phyloP scores from a whole-genome alignment of 805 yeast species.

The Saccharomycopsis amapae region DNA sequence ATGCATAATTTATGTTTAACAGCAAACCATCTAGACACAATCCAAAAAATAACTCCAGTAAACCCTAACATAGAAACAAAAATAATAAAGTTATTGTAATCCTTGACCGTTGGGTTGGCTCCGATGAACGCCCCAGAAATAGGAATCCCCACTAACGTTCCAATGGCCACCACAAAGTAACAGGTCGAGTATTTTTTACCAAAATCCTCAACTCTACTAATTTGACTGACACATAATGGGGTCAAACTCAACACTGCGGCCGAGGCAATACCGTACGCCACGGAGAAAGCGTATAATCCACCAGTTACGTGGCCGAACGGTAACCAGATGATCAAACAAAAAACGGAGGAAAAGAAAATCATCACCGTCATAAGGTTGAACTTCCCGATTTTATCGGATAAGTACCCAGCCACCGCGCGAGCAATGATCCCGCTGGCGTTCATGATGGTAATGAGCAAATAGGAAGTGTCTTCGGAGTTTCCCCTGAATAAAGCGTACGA shows the following conservation, averaged over 20 bases:
- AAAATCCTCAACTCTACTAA: constrained; percentile 47
- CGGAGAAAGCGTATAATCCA: constrained; percentile 39
- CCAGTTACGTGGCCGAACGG: constrained; percentile 34
- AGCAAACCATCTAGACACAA: constrained; percentile 37
- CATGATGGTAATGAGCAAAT: constrained; percentile 36
- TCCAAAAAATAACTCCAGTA: constrained; percentile 35
- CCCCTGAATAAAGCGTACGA: constrained; percentile 46
- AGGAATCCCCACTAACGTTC: constrained; percentile 42
- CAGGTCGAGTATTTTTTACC: constrained; percentile 52
- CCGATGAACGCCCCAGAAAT: constrained; percentile 44
- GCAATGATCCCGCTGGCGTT: constrained; percentile 32
- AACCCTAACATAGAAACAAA: constrained; percentile 34
- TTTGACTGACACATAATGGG: constrained; percentile 56
- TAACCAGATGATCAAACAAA: constrained; percentile 36
- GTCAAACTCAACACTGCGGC: constrained; percentile 51
- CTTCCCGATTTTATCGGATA: constrained; percentile 37
- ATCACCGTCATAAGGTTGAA: constrained; percentile 41
- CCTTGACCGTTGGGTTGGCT: constrained; percentile 25
- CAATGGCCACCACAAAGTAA: constrained; percentile 50
- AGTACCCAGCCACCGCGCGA: constrained; percentile 29
- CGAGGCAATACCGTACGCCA: constrained; percentile 47
- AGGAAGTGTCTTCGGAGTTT: constrained; percentile 32
- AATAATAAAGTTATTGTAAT: constrained; percentile 34
- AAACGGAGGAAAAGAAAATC: constrained; percentile 30
- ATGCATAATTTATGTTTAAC: constrained; percentile 26